Conservation (phyloP, 164 flowering plant genomes). For the Liriodendron chinense region DNA sequence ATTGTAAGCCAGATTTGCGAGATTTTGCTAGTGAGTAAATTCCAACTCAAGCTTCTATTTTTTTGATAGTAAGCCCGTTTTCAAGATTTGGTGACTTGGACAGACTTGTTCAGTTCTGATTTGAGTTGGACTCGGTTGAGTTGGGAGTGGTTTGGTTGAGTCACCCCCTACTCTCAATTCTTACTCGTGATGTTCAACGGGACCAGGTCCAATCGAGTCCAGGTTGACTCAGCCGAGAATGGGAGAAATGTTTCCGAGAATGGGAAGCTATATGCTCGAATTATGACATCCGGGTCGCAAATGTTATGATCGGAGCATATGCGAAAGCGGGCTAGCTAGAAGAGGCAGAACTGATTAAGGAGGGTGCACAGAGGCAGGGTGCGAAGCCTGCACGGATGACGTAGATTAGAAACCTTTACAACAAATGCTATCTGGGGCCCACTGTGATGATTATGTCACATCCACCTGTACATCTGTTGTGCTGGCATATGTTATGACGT, state of each 20-base stretch:
- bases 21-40: background rate
- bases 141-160: background rate
- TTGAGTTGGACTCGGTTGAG: background rate
- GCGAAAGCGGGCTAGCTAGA: constrained; percentile 42
- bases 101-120: background rate
- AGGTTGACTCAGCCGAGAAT: too few relatives aligned
- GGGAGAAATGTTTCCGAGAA: constrained; percentile 80
- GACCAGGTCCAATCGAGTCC: too few relatives aligned
- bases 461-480: too few relatives aligned
- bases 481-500: too few relatives aligned
- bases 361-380: constrained; percentile 52
- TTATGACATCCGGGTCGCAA: constrained; percentile 76
- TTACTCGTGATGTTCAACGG: too few relatives aligned
- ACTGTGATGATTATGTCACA: too few relatives aligned
- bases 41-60: background rate
- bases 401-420: too few relatives aligned
- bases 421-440: too few relatives aligned
- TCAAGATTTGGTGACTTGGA: background rate
- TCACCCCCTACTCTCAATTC: too few relatives aligned
- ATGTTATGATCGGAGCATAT: constrained; percentile 70
- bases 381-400: too few relatives aligned
- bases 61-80: background rate
- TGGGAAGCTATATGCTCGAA: constrained; percentile 66
- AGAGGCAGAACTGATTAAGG: constrained; percentile 59
- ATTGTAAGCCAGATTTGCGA: background rate